phyloP scores from a whole-genome alignment of 2,329 filamentous ascomycete genomes.

The Phoma sp. region DNA sequence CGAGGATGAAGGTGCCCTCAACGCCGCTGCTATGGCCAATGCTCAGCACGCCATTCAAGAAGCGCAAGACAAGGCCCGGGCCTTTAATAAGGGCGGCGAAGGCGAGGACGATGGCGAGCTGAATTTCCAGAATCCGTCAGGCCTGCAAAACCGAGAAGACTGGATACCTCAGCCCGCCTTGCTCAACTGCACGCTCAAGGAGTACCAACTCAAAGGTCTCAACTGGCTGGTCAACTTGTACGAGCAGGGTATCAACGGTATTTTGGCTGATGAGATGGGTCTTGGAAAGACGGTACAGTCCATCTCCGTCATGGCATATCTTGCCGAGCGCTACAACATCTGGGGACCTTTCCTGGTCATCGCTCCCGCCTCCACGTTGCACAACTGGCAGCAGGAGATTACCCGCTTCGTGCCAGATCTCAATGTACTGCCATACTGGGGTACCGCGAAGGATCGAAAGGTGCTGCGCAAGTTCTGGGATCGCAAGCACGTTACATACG shows the following conservation, averaged over 20 bases:
- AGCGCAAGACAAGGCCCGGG: conserved; percentile 88
- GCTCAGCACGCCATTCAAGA: conserved; percentile 95
- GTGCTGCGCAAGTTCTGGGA: conserved; percentile 99
- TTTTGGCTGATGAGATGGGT: conserved; percentile 98
- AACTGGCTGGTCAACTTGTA: conserved; percentile 99
- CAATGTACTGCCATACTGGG: conserved; percentile 98
- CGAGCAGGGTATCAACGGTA: conserved; percentile 99
- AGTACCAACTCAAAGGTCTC: conserved; percentile 98
- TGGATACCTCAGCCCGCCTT: conserved; percentile 89
- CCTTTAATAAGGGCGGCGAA: conserved; percentile 77
- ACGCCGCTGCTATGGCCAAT: conserved; percentile 88
- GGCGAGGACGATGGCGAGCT: conserved; percentile 82
- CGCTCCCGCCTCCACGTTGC: conserved; percentile 91
- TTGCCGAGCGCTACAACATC: conserved; percentile 96
- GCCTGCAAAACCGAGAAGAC: conserved; percentile 84
- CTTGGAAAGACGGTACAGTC: conserved; percentile 99
- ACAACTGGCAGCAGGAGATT: conserved; percentile 99
- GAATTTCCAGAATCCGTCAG: conserved; percentile 99
- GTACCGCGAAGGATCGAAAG: conserved; percentile 90
- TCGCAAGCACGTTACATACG: conserved; percentile 95
- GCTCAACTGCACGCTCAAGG: conserved; percentile 92
- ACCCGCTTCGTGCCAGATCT: conserved; percentile 91
- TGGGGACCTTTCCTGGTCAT: conserved; percentile 98
- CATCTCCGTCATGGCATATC: conserved; percentile 98
- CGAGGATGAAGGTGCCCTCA: conserved; percentile 84